Evolutionary conservation across 2,329 filamentous ascomycete genomes (phyloP).

Genomic region (Chaetomium sp.): DNA sequence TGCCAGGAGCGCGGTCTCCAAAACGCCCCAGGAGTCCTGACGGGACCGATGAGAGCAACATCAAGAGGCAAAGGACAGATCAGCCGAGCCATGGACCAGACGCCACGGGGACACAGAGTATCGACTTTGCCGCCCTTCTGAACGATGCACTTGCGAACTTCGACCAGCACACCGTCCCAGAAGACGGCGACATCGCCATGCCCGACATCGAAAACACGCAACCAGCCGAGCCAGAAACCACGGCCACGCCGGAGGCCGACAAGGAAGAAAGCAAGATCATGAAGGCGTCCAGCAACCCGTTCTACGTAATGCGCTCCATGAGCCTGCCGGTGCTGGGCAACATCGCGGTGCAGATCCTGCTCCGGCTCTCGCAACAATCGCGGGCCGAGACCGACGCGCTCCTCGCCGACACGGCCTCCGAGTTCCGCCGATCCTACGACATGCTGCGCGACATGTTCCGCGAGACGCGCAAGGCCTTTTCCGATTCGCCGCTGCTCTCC

Average conservation of each 20-base stretch:
- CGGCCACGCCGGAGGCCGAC: slow-evolving; percentile 15
- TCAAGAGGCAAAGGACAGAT: slow-evolving; percentile 25
- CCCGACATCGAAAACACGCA: slow-evolving; percentile 5
- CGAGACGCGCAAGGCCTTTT: slow-evolving; percentile 30
- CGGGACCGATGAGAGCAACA: slow-evolving; percentile 2
- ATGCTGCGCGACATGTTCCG: slow-evolving; percentile 29
- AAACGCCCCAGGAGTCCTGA: slow-evolving; percentile 25
- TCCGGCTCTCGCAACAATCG: slow-evolving; percentile 31
- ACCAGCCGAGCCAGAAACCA: slow-evolving; percentile 1
- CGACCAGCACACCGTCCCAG: slow-evolving; percentile 15
- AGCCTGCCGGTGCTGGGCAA: slow-evolving; percentile 31
- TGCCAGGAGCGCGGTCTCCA: not conserved
- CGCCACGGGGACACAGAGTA: slow-evolving; percentile 9
- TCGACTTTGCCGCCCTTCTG: slow-evolving; percentile 28
- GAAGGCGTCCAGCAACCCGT: slow-evolving; percentile 30
- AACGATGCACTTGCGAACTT: slow-evolving; percentile 27
- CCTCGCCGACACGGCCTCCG: slow-evolving; percentile 27
- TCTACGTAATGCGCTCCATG: slow-evolving; percentile 32
- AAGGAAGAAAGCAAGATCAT: slow-evolving; percentile 27
- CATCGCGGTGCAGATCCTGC: slow-evolving; percentile 33
- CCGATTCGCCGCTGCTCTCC: slow-evolving; percentile 28
- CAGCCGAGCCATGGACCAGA: slow-evolving; percentile 1
- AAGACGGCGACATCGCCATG: slow-evolving; percentile 4
- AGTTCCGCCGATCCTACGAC: slow-evolving; percentile 32
- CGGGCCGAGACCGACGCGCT: slow-evolving; percentile 26